phyloP scores from a whole-genome alignment of 179 eudicot genomes.

The Silene vulgaris region DNA sequence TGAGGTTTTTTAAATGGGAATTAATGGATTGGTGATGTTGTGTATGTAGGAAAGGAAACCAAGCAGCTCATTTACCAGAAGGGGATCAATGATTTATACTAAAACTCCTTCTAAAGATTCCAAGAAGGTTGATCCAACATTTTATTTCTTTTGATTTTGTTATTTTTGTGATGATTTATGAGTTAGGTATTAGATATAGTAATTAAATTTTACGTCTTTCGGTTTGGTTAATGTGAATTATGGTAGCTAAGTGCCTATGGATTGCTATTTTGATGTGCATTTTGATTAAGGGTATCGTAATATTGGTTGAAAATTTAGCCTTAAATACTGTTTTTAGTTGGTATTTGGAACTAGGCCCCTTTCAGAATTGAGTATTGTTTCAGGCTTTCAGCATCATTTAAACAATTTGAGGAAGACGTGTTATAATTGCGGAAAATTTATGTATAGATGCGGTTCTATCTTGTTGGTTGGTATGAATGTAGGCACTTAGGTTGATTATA shows the following conservation, averaged over 20 bases:
- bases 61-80: constrained; percentile 61
- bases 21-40: background rate
- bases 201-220: background rate
- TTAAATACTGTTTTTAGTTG: background rate
- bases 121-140: constrained; percentile 10
- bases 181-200: background rate
- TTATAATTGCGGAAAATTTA: no score
- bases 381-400: no score
- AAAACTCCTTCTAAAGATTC: constrained; percentile 64
- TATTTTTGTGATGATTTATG: background rate
- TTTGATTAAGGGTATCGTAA: background rate
- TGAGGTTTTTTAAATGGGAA: background rate
- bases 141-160: background rate
- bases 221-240: background rate
- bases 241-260: background rate
- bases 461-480: no score
- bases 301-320: background rate
- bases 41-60: constrained; percentile 50
- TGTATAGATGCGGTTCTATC: no score
- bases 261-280: background rate
- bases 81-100: constrained; percentile 72
- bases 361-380: background rate
- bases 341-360: background rate
- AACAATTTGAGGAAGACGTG: background rate
- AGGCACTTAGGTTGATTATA: no score